These are phyloP conservation scores for Sporothrix curviconia DNA, from an alignment of 2,329 filamentous ascomycete genomes.

Conservation along the genomic window DNA sequence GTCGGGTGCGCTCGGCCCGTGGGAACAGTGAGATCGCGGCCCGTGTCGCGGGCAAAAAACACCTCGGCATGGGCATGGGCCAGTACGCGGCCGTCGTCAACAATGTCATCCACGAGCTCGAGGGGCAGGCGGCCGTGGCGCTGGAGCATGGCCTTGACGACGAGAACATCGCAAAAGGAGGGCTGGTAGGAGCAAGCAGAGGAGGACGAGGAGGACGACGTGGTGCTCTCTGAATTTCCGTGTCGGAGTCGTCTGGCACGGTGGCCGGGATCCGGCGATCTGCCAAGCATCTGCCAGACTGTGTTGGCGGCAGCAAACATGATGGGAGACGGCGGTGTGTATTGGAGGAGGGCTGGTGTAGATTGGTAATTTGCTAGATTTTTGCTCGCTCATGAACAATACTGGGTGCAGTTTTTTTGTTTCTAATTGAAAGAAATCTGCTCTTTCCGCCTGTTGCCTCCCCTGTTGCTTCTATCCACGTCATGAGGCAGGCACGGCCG, in stretches of 20 bases:
- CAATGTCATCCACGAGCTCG: conserved; percentile 49
- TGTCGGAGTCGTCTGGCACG: background rate
- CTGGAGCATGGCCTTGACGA: conserved; percentile 43
- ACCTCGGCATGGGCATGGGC: conserved; percentile 41
- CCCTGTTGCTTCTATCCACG: no score
- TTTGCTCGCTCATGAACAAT: no score
- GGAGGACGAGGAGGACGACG: no score
- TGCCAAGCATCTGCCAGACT: background rate
- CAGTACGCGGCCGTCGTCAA: conserved; percentile 59
- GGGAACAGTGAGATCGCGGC: background rate
- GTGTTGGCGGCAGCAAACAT: no score
- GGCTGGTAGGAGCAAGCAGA: conserved; percentile 25
- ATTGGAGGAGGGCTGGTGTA: background rate
- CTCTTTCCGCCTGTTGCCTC: no score
- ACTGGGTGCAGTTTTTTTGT: no score
- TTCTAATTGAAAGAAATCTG: no score
- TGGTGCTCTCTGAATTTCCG: background rate
- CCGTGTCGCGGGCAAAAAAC: conserved; percentile 21
- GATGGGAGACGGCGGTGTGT: background rate
- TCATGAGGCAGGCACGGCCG: background rate
- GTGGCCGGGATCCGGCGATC: no score
- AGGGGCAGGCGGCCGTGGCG: conserved; percentile 40
- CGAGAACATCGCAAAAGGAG: conserved; percentile 41
- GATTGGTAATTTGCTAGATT: no score
- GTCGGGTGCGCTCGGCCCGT: conserved; percentile 21